phyloP scores from a whole-genome alignment of 2,329 filamentous ascomycete species.

The Penicillium brasilianum region DNA sequence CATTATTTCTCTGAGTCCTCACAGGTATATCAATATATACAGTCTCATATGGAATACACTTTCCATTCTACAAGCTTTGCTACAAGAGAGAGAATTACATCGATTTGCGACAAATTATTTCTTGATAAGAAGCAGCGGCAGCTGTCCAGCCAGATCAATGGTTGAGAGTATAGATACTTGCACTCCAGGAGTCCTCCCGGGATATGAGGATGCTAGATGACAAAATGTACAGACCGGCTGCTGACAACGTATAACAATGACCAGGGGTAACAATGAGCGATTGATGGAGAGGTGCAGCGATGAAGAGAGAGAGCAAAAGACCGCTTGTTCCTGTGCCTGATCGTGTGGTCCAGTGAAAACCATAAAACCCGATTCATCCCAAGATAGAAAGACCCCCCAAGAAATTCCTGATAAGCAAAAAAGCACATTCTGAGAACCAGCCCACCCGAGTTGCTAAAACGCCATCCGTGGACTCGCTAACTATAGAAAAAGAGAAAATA shows the following conservation, averaged over 20 bases:
- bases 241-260: constrained; percentile 13
- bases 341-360: constrained; percentile 1
- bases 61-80: background rate
- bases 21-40: background rate
- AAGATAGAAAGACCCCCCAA: constrained; percentile 5
- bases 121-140: no score
- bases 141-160: constrained; percentile 6
- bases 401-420: constrained; percentile 14
- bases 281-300: background rate
- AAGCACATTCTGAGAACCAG: constrained; percentile 16
- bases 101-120: background rate
- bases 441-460: constrained; percentile 25
- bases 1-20: no score
- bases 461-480: constrained; percentile 33
- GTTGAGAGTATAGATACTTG: constrained; percentile 15
- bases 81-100: background rate
- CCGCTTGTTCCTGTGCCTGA: constrained; percentile 21
- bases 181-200: constrained; percentile 2
- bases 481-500: constrained; percentile 27
- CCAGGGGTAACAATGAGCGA: constrained; percentile 1
- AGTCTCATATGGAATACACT: background rate
- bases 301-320: constrained; percentile 15
- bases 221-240: constrained; percentile 28
- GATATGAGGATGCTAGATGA: constrained; percentile 23
- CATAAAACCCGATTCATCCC: constrained; percentile 12